Conservation (phyloP, 106 monocot species). For the Dendrobium officinale region DNA sequence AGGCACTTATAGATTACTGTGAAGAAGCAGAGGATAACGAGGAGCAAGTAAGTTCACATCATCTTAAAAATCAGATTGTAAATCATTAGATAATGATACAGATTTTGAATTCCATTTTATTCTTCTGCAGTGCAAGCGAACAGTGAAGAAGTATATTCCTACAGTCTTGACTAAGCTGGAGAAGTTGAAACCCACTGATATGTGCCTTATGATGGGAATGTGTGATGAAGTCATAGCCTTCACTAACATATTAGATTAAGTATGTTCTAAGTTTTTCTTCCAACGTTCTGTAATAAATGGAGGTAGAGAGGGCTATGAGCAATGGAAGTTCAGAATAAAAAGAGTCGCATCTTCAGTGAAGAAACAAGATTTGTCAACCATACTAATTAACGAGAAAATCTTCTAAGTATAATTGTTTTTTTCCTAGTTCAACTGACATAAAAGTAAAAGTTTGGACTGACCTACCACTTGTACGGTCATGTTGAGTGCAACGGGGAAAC, state of each 20-base stretch:
- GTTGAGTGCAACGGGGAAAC: neutral
- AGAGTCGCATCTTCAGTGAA: neutral
- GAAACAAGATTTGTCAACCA: neutral
- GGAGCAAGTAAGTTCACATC: constrained; percentile 4
- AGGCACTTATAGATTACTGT: constrained; percentile 18
- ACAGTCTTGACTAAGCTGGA: constrained; percentile 12
- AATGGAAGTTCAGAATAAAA: neutral
- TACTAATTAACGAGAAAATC: neutral
- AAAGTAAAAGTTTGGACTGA: neutral
- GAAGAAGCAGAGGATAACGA: constrained; percentile 25
- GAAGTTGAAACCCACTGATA: constrained; percentile 15
- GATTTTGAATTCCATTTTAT: neutral
- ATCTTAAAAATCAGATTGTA: neutral
- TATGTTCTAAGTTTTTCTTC: neutral
- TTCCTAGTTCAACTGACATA: neutral
- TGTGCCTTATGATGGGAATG: constrained; percentile 25
- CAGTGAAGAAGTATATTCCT: constrained; percentile 13
- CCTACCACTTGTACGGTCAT: neutral
- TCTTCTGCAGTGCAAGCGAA: constrained; percentile 20
- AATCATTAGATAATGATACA: neutral
- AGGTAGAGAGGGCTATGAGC: neutral
- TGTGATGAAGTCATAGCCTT: constrained; percentile 15
- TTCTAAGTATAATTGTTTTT: neutral
- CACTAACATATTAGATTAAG: neutral
- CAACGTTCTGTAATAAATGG: neutral